Evolutionary conservation across 2,329 filamentous ascomycete genomes (phyloP), one percentile per base, ranked within the genome.

Genomic region (Colletotrichum lini): DNA sequence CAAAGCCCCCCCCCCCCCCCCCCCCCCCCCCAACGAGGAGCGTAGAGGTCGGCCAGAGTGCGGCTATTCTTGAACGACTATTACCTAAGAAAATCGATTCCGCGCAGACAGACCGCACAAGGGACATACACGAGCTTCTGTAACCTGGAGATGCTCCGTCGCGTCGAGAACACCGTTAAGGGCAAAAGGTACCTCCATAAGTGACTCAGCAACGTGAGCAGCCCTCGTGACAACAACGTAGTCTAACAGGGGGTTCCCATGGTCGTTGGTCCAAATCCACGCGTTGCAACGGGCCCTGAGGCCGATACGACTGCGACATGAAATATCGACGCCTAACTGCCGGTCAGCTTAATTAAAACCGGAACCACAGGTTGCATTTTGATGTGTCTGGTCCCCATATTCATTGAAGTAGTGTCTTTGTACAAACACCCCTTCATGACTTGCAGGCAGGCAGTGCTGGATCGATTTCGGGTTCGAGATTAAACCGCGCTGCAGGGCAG

Each of bases 391-490:
- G 38, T 45, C 44, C 56, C 65, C 58, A 13, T 56, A 44, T 35
- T 8, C 30, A 35, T 35, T 35, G 30, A 35, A 35, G 8, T 35
- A 35, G 30, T 35, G 30, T 35, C 7, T 9, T 9, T 35, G 30
- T 12, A 10, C 5, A 4, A 6, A 57, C 53, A 15, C 38, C 42
- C 56, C 49, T 61, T 53, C 65, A 68, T 63, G 57, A n/a, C 30
- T 9, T 35, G 30, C 53, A 63, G 58, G 65, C 68, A 61, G 53
- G 58, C 65, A 40, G 67, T 67, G 67, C 67, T 61, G 42, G 18
- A 38, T 62, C 67, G 56, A 57, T 61, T 57, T 50, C 50, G 57
- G 56, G 63, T 49, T 54, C 23, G 50, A 60, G 67, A 50, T 49
- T 54, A 47, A 40, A 70, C 40, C 62, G 49, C 21, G 30, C 54